Evolutionary conservation across 164 flowering plant species (phyloP).

Genomic region (Vitis labrusca): DNA sequence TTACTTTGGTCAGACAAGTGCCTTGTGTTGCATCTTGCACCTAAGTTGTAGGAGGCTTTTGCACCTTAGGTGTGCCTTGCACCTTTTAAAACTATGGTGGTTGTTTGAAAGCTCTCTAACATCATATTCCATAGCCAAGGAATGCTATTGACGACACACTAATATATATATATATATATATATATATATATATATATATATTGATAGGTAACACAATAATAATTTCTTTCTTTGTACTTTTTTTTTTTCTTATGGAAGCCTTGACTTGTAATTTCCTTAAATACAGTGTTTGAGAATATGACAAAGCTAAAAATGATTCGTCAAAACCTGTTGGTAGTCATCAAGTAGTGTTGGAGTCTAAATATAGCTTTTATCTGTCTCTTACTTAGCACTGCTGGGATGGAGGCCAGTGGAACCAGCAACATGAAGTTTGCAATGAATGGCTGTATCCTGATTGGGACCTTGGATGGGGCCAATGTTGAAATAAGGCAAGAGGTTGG

Average conservation of each 20-base stretch:
- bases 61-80: too few species aligned
- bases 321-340: not conserved
- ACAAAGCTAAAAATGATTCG: not conserved
- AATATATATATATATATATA: too few species aligned
- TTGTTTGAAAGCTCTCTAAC: too few species aligned
- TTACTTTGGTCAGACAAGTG: too few species aligned
- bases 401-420: conserved; percentile 99
- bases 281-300: not conserved
- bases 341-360: not conserved
- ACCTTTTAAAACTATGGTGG: too few species aligned
- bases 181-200: too few species aligned
- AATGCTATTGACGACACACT: too few species aligned
- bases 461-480: conserved; percentile 96
- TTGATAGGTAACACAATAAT: too few species aligned
- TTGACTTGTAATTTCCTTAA: not conserved
- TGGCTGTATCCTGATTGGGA: conserved; percentile 89
- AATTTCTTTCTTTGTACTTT: not conserved
- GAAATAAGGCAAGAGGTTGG: conserved; percentile 96
- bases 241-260: not conserved
- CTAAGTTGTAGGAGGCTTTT: too few species aligned
- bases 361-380: conserved; percentile 3
- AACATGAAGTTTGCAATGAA: conserved; percentile 99
- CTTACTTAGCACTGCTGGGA: conserved; percentile 82
- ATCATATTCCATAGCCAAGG: too few species aligned
- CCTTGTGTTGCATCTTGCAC: too few species aligned